Evolutionary conservation across 352 stramenopile genomes (phyloP), one percentile per base, ranked within the genome.

Genomic region (Phytophthora uliginosa): DNA sequence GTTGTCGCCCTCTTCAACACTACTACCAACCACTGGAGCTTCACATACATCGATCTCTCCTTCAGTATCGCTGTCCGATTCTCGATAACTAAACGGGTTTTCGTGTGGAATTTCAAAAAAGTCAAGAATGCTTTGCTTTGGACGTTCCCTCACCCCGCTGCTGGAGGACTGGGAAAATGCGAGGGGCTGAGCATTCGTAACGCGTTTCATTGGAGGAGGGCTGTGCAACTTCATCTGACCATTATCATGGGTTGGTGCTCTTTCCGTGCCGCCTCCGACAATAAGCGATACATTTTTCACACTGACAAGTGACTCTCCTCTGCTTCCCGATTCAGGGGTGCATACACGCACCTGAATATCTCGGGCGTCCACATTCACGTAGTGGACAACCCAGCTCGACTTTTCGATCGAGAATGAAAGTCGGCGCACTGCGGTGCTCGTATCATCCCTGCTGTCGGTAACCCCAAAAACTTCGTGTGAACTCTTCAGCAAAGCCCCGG

Each of bases 41-140:
- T 71, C 63, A 33, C 40, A 47, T 7, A 59, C 59, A 31, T 55
- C 50, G 63, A 59, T 36, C 69, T 65, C 66, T 33, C 22, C 74
- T 15, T 85, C 64, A 8, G 56, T 54, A 9, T 81, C 74, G 7
- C 73, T 65, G 9, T 91, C 82, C 0, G 81, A 83, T 54, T 94
- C 85, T 7, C 85, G 77, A 61, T 81, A 95, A 38, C 71, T 83
- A 59, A 88, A 95, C n/a, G 87, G 87, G 70, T 95, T 93, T 56
- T 92, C 75, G 36, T 93, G 79, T 24, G 72, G 65, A 66, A 95
- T 95, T 8, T 80, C 69, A 26, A 95, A 95, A 64, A 88, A 85
- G 15, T 95, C 86, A 24, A 95, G 63, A 26, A 95, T 94, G 20
- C 58, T 92, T 62, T 90, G 90, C 55, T 89, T 91, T 47, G 77